A percentile compares a stretch with the other conserved stretches of the same genome.
These are phyloP conservation scores for Candida germanica DNA, from an alignment of 805 yeast species.

Conservation along the genomic window DNA sequence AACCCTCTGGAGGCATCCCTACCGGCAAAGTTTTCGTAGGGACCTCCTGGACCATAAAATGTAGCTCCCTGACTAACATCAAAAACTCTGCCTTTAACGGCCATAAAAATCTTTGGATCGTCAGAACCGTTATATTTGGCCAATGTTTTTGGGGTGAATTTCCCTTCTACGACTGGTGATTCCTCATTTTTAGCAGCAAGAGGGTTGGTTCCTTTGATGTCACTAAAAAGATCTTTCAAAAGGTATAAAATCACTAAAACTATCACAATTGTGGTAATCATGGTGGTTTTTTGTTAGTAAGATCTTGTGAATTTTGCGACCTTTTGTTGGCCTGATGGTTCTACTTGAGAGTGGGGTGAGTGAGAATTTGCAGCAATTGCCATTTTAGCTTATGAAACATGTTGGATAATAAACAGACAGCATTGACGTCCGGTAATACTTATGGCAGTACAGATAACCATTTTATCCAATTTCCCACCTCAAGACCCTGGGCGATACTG, in stretches of 20 bases:
- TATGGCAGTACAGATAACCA: no score
- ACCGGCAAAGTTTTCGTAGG: constrained; percentile 92
- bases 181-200: constrained; percentile 21
- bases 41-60: constrained; percentile 95
- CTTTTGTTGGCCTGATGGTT: constrained; percentile 5
- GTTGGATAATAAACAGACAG: no score
- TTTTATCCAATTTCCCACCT: no score
- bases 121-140: constrained; percentile 78
- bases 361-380: not conserved
- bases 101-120: constrained; percentile 76
- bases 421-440: no score
- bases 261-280: constrained; percentile 30
- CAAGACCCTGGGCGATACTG: no score
- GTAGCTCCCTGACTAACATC: constrained; percentile 78
- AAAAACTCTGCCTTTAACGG: constrained; percentile 80
- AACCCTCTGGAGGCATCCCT: constrained; percentile 93
- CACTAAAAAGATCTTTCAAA: constrained; percentile 26
- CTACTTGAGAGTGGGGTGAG: not conserved
- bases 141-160: constrained; percentile 73
- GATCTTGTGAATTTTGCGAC: constrained; percentile 7
- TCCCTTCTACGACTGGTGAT: constrained; percentile 37
- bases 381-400: no score
- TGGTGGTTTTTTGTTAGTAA: constrained; percentile 3
- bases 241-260: constrained; percentile 30
- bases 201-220: constrained; percentile 25